Percentiles rank a stretch among this genome's conserved stretches.
These are phyloP conservation scores for Xylaria sp. DNA, from an alignment of 2,329 filamentous ascomycete species.

Conservation along the genomic window DNA sequence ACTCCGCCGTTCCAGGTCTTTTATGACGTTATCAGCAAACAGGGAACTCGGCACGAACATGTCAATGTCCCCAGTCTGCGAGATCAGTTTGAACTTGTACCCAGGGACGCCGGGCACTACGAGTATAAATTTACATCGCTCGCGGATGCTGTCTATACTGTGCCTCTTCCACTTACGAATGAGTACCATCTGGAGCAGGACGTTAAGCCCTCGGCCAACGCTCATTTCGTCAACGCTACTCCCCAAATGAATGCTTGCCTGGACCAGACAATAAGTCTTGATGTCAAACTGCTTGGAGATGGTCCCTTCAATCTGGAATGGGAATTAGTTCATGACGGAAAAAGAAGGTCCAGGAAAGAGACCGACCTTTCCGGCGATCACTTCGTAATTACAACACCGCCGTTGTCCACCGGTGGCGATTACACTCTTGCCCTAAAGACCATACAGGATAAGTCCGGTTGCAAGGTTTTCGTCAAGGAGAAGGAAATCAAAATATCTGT, in stretches of 20 bases:
- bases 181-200: slow-evolving; percentile 75
- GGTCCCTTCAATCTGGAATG: slow-evolving; percentile 91
- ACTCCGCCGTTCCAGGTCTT: slow-evolving; percentile 89
- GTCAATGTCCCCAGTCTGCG: slow-evolving; percentile 76
- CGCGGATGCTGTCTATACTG: slow-evolving; percentile 82
- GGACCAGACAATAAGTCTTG: slow-evolving; percentile 79
- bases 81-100: slow-evolving; percentile 85
- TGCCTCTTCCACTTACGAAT: slow-evolving; percentile 51
- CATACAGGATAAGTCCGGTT: slow-evolving; percentile 86
- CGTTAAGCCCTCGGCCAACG: slow-evolving; percentile 91
- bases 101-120: slow-evolving; percentile 83
- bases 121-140: slow-evolving; percentile 86
- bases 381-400: slow-evolving; percentile 79
- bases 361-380: slow-evolving; percentile 69
- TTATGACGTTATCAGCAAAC: slow-evolving; percentile 77
- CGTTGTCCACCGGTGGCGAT: slow-evolving; percentile 83
- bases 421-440: slow-evolving; percentile 88
- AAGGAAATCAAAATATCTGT: slow-evolving; percentile 82
- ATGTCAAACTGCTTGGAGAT: slow-evolving; percentile 81
- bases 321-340: slow-evolving; percentile 90
- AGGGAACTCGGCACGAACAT: slow-evolving; percentile 63
- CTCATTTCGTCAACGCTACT: slow-evolving; percentile 69
- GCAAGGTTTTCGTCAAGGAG: slow-evolving; percentile 85
- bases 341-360: slow-evolving; percentile 75
- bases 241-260: slow-evolving; percentile 77